Base-by-base conservation (phyloP, 78 protist species). In the Dictyostelium purpureum region DNA sequence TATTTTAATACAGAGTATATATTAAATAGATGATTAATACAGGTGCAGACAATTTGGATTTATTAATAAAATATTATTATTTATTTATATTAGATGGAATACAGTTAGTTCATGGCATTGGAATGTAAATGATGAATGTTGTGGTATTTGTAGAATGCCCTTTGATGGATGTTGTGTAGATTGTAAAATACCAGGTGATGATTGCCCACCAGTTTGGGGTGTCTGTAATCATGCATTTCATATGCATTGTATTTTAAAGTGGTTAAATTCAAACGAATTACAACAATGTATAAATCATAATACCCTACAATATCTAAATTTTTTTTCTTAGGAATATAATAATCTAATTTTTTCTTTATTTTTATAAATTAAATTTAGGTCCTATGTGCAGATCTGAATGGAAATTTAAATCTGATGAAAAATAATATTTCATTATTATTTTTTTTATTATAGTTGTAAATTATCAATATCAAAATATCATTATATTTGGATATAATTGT, bases 131-230 rank as follows among this genome's bases (percentile, higher is more conserved):
- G 99, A 97, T 24, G 97, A 96, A 28, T 18, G 83, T 38, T 98
- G 99, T 73, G 98, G 97, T 47, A 98, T 98, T 24, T 98, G 99
- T 79, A 63, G 97, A 19, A 73, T 71, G 90, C 59, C 80, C 3
- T 98, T 96, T 35, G 97, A 98, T 33, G 93, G 90, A 9, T 92
- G 95, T 77, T 96, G 98, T 65, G 93, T 97, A 4, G 88, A 90
- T 63, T 98, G 98, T 52, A 82, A 78, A 77, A 0, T 56, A 45
- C 99, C 99, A 3, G 99, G 99, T 65, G 99, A 98, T 66, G 96
- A 96, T 65, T 98, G 99, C 61, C 97, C 99, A 31, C 57, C 52
- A 82, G 96, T 95, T 12, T 88, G 90, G 94, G 98, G 98, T 31
- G 19, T 70, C 33, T 97, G 98, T 42, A 87, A 35, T n/a, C 98